Evolutionary conservation across 2,329 filamentous ascomycete species (phyloP), one percentile per base, ranked within the genome.

Genomic region (Alternaria postmessia): DNA sequence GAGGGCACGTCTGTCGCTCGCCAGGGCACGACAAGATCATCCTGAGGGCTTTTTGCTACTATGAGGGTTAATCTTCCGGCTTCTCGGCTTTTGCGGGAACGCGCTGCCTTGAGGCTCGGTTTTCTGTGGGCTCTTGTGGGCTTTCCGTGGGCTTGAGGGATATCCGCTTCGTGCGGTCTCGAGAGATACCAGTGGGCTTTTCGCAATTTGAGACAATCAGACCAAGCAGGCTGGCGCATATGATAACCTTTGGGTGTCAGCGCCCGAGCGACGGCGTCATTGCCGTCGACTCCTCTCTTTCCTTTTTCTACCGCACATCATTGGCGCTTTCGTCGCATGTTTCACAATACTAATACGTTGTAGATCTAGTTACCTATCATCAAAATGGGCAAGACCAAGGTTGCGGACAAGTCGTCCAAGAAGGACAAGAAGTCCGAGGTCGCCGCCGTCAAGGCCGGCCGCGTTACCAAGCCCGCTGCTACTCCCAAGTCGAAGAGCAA

Each of bases 401-500:
- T 69, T 26, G 51, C 64, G 66, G 73, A 72, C 65, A 76, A 72
- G 65, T 61, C 66, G 53, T 73, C 71, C 65, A 78, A 78, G 75
- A 91, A 90, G 83, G 85, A 89, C 76, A 87, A 87, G 81, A 87
- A 87, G 81, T 75, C 72, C 64, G 78, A 79, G 68, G 85, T 88
- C 78, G 79, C 81, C 72, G 75, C 81, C 69, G 87, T 89, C 80
- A 92, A 91, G 84, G 85, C 84, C 70, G 88, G 84, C 68, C 86
- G 86, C 67, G 84, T 91, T 72, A 86, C 85, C 81, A 93, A 93
- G 84, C 77, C 88, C 54, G 83, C 86, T 63, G 84, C 90, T 78
- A 86, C 85, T 66, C 80, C 88, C 75, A 89, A 88, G 81, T 81
- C 84, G 62, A 90, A 90, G 83, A 85, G 87, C 71, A 91, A 91